Conservation (phyloP, 768 basidiomycete species). For the Harrya chromipes region DNA sequence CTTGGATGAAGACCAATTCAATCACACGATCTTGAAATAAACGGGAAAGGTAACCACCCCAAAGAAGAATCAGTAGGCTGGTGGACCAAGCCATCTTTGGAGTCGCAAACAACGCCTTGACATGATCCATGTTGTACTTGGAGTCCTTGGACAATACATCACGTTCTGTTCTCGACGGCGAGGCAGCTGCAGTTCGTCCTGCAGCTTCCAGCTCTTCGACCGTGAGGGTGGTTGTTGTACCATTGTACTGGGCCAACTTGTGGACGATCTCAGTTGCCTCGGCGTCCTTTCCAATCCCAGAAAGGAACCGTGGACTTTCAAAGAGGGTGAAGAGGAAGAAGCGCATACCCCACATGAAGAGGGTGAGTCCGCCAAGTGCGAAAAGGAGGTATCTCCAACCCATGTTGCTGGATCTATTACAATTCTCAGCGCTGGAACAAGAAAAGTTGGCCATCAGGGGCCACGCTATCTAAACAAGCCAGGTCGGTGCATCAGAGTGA, state of each 20-base stretch:
- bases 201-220: slow-evolving; percentile 42
- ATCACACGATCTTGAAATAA: neutral
- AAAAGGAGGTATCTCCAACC: slow-evolving; percentile 63
- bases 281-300: slow-evolving; percentile 50
- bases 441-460: slow-evolving; percentile 56
- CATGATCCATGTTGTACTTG: slow-evolving; percentile 39
- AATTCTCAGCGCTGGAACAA: slow-evolving; percentile 36
- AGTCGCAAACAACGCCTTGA: slow-evolving; percentile 62
- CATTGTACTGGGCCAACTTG: slow-evolving; percentile 50
- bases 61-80: slow-evolving; percentile 47
- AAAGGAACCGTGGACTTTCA: slow-evolving; percentile 58
- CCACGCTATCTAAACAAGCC: slow-evolving; percentile 48
- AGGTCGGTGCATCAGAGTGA: neutral
- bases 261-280: slow-evolving; percentile 50
- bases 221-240: slow-evolving; percentile 39
- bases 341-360: slow-evolving; percentile 51
- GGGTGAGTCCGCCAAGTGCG: slow-evolving; percentile 49
- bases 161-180: slow-evolving; percentile 15
- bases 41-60: slow-evolving; percentile 34
- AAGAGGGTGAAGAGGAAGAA: slow-evolving; percentile 51
- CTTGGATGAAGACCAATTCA: slow-evolving; percentile 31
- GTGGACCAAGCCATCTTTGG: slow-evolving; percentile 65
- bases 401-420: slow-evolving; percentile 49
- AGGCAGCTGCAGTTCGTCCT: slow-evolving; percentile 16
- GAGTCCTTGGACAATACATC: slow-evolving; percentile 40